A percentile compares a stretch with the other conserved stretches of the same genome.
These are phyloP conservation scores for Starmera caribaea DNA, from an alignment of 805 yeast species.

Conservation along the genomic window DNA sequence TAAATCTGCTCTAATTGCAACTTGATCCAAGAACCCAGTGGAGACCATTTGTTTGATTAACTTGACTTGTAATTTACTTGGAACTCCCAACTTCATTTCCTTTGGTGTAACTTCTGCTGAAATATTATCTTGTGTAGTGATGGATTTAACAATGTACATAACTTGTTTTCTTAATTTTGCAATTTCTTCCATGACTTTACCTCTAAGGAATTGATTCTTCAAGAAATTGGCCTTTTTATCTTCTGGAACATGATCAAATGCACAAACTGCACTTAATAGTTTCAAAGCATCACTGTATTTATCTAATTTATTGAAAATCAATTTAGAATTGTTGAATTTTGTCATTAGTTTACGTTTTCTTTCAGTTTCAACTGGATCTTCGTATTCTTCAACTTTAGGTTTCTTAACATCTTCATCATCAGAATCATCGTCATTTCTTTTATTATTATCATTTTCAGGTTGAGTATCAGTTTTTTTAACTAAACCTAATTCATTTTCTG, in stretches of 20 bases:
- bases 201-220: conserved; percentile 55
- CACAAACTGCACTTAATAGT: conserved; percentile 75
- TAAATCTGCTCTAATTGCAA: conserved; percentile 76
- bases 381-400: conserved; percentile 28
- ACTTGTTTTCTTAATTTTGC: conserved; percentile 72
- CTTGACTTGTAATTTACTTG: conserved; percentile 56
- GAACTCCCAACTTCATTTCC: conserved; percentile 52
- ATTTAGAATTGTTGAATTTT: conserved; percentile 48
- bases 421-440: conserved; percentile 15
- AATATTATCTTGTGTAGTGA: conserved; percentile 50
- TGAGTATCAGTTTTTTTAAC: conserved; percentile 8
- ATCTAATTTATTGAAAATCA: conserved; percentile 59
- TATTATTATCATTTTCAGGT: not conserved
- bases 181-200: conserved; percentile 80
- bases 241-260: conserved; percentile 63
- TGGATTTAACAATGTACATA: conserved; percentile 59
- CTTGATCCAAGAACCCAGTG: conserved; percentile 87
- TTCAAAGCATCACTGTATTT: conserved; percentile 65
- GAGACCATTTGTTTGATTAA: conserved; percentile 87
- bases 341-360: conserved; percentile 33
- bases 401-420: conserved; percentile 17
- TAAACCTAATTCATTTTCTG: conserved; percentile 66
- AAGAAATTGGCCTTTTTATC: conserved; percentile 40
- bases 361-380: conserved; percentile 26
- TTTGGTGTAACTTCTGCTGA: conserved; percentile 35